Evolutionary conservation across 148 eudicot genomes (phyloP), one percentile per base, ranked within the genome.

Genomic region (Fallopia convolvulus): DNA sequence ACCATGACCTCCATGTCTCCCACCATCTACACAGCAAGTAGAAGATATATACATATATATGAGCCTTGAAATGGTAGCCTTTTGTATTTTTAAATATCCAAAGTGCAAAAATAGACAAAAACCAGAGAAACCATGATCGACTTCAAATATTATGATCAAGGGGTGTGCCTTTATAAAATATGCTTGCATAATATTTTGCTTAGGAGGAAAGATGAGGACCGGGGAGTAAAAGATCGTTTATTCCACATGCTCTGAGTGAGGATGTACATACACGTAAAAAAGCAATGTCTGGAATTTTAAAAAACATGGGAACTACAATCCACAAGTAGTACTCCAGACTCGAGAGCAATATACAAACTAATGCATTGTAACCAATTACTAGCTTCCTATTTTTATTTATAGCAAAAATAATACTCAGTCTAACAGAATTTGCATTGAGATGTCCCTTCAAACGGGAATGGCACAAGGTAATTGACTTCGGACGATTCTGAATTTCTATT

Each of bases 1-100:
- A 81, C 87, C 89, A 55, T 87, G 89, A 72, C 70, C 77, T 81
- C 89, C 89, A 12, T 85, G 90, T 76, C 95, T 90, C 78, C 88
- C 92, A 84, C 88, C 92, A 84, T 90, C 99, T 94, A 84, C 84
- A 83, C 66, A 13, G 52, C 40, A 32, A 65, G 33, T 32, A 14
- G 71, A 15, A 2, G 41, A 32, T 65, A 32, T 65, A 58, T 32
- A 65, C 32, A 32, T 65, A 32, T 65, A 58, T 32, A 65, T 65
- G 70, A 65, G 33, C 70, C 15, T 65, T 3, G n/a, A 30, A 3
- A 32, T 32, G 32, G 40, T 32, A 65, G 40, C 41, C 40, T 30
- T 26, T 65, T 15, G n/a, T 33, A 15, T 13, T 33, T 42, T 65
- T 15, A 65, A 30, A 32, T 14, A 61, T 61, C 36, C 36, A 23